Evolutionary conservation across 371 early-diverging fungal genomes (phyloP).

Genomic region (Mortierella sp.): DNA sequence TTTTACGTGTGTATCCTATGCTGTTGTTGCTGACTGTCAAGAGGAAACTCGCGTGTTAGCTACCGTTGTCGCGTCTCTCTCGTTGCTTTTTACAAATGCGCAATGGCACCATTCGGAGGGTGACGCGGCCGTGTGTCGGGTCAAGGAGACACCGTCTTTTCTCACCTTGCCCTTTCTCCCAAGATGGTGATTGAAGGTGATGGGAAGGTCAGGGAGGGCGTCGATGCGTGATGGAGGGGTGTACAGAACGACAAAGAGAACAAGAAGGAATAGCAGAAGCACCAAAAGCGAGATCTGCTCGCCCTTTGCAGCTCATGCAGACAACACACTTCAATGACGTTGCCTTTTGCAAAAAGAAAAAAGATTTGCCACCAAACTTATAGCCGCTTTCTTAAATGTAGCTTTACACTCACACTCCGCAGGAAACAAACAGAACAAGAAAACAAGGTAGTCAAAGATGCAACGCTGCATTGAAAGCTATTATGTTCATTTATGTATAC

Average conservation of each 20-base stretch:
- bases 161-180: conserved; percentile 6
- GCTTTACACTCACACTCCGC: not conserved
- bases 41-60: not conserved
- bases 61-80: conserved; percentile 7
- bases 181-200: not conserved
- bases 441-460: not conserved
- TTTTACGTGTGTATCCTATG: not conserved
- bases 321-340: not conserved
- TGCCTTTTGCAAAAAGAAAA: too few species aligned
- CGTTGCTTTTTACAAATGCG: not conserved
- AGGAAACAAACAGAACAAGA: conserved; percentile 1
- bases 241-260: not conserved
- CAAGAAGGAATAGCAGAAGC: too few species aligned
- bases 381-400: too few species aligned
- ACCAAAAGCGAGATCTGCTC: conserved; percentile 5
- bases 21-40: not conserved
- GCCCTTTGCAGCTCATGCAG: not conserved
- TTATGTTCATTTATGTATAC: conserved; percentile 1
- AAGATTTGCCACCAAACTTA: not conserved
- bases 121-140: not conserved
- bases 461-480: not conserved
- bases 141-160: not conserved
- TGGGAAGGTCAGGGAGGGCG: conserved; percentile 8
- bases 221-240: not conserved
- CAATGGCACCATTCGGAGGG: not conserved